Evolutionary conservation across 305 asterid species (phyloP), one percentile per base, ranked within the genome.

Genomic region (Lippia alba): DNA sequence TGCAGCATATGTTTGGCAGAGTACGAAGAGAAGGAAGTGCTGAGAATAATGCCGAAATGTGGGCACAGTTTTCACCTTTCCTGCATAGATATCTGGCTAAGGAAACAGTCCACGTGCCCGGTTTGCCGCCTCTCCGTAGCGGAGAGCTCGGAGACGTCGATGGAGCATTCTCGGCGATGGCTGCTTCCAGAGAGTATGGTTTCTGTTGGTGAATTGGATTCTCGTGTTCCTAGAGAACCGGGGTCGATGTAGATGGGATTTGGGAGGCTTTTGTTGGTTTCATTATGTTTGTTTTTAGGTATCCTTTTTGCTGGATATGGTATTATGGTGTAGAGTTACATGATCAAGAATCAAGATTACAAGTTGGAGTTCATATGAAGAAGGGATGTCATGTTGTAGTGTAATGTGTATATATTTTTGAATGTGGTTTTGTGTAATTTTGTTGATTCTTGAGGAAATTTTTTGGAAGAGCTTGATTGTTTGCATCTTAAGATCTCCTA

Each of bases 91-190:
- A 63, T 76, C 44, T 93, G 98, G 98, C 91, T 89, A 10, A 74
- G 87, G 73, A 91, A 87, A 75, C 98, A 87, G 53, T 81, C 94
- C 1, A 89, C 98, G 12, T 93, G 98, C 71, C 98, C 98, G 19
- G 91, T 93, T 0, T 93, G 98, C 76, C 96, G 97, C 36, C 92
- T 93, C 71, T 78, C 92, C 1, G 76, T 93, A 40, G 76, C 6
- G 81, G 80, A 36, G 8, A 36, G 41, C 9, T 36, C 41, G 0
- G 41, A 36, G 41, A 36, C 9, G 9, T 4, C 41, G 6, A 19
- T 62, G 4, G 94, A 87, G 67, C 91, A 78, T 70, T 87, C 96
- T 32, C 91, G 76, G 59, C 86, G 81, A 20, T 89, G 89, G 87
- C 78, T 85, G 75, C 83, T 87, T 18, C 90, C 88, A 12, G 2